Base-by-base conservation (phyloP, 805 yeast genomes). In the Saccharomyces eubayanus region DNA sequence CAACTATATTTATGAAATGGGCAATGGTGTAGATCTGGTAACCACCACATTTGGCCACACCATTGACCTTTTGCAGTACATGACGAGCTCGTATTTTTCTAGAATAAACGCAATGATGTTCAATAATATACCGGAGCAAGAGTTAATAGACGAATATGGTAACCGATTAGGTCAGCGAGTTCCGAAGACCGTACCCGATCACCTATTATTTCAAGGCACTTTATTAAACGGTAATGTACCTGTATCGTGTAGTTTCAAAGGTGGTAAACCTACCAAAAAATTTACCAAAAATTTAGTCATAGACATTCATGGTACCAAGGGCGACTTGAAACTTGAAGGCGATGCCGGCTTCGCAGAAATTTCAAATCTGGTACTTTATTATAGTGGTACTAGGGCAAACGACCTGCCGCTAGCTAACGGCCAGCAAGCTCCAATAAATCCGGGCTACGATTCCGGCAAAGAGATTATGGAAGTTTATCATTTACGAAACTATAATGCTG, bases 341-440 rank as follows among this genome's bases (percentile, higher is more conserved):
- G 69, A 67, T 51, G 70, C 69, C 6, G 70, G 70, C n/a, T 67
- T 67, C 52, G 67, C 68, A 1, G 69, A 65, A 49, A 63, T 67
- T 11, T 64, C 70, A 6, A 67, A 65, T 50, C 53, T 67, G 10
- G 69, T 65, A 1, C 53, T 67, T 36, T 67, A 65, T 53, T 67
- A 64, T 52, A 63, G 65, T 52, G 70, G 70, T 47, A 53, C 55
- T 8, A 62, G 62, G 40, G 55, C 57, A 20, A 55, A 61, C 46
- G 66, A 59, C n/a, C 16, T 46, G 9, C 55, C 57, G 30, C 16
- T 31, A 40, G 53, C 57, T 36, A 43, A 41, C 10, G 55, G 53
- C 9, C 50, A 52, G 12, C 53, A 29, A 8, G 43, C 24, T 36
- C 24, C 43, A 16, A 5, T 36, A 36, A 21, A 16, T 16, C 24